These are phyloP conservation scores for Rhypophila decipiens DNA, from an alignment of 495 filamentous ascomycete species.

Conservation along the genomic window DNA sequence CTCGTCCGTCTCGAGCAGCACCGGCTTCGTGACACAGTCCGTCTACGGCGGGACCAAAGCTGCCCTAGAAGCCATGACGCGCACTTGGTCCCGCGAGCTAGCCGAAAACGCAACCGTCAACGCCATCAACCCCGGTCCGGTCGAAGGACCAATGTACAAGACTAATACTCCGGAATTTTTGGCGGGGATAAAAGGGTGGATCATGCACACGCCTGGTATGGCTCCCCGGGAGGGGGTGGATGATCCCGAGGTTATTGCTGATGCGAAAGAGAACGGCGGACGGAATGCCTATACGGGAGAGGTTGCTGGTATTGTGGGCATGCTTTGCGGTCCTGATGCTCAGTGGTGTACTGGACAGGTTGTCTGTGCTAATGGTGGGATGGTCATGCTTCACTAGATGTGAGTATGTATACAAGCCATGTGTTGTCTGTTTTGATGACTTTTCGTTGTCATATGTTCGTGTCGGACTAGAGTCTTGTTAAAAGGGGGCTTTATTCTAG, in stretches of 20 bases:
- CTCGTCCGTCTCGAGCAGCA: conserved; percentile 59
- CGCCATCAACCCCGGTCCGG: conserved; percentile 81
- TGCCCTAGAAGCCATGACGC: conserved; percentile 85
- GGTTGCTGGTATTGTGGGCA: conserved; percentile 78
- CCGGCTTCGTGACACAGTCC: conserved; percentile 64
- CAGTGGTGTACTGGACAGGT: conserved; percentile 81
- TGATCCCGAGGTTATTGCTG: conserved; percentile 51
- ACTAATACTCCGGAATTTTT: conserved; percentile 35
- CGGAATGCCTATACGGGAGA: conserved; percentile 67
- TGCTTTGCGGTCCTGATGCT: conserved; percentile 69
- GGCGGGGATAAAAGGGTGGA: conserved; percentile 41
- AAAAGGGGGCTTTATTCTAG: too few relatives aligned
- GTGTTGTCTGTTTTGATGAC: too few relatives aligned
- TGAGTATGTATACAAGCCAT: too few relatives aligned
- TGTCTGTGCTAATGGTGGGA: conserved; percentile 82
- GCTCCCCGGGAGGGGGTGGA: conserved; percentile 49
- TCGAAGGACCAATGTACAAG: conserved; percentile 65
- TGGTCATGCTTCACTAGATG: conserved; percentile 48
- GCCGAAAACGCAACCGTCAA: conserved; percentile 76
- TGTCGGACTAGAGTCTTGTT: too few relatives aligned
- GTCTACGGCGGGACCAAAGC: conserved; percentile 89
- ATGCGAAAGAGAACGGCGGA: conserved; percentile 53
- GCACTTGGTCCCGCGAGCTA: conserved; percentile 81
- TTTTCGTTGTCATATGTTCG: too few relatives aligned
- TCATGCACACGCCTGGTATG: conserved; percentile 63